phyloP scores from a whole-genome alignment of 805 yeast genomes.

The Priceomyces melissophilus region DNA sequence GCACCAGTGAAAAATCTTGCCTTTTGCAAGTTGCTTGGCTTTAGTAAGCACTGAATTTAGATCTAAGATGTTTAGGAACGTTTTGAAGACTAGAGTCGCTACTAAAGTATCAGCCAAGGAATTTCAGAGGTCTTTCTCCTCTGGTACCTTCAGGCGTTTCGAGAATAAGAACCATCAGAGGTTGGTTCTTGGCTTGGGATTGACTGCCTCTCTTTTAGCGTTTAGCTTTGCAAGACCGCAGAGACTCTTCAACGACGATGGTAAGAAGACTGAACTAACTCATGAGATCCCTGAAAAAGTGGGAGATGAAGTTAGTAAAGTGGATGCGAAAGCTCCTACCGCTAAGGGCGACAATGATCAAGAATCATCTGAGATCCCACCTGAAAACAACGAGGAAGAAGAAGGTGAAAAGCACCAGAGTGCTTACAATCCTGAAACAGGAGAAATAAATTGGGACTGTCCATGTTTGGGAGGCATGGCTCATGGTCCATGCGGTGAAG shows the following conservation, averaged over 20 bases:
- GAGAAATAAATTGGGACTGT: slow-evolving; percentile 99
- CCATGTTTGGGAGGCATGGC: slow-evolving; percentile 99
- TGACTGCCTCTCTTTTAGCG: background rate
- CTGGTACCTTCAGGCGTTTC: background rate
- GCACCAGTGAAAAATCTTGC: background rate
- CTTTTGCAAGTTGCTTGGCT: background rate
- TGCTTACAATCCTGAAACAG: slow-evolving; percentile 93
- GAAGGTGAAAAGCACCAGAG: slow-evolving; percentile 35
- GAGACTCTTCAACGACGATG: slow-evolving; percentile 6
- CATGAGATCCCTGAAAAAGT: too few species aligned
- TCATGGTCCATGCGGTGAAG: slow-evolving; percentile 89
- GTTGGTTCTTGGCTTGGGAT: slow-evolving; percentile 1
- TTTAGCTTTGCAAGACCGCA: background rate
- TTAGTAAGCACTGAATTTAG: background rate
- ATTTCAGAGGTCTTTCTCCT: background rate
- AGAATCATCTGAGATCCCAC: slow-evolving; percentile 7
- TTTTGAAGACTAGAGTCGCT: background rate
- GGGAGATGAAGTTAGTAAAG: slow-evolving; percentile 4
- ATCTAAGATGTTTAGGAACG: background rate
- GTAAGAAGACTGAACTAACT: slow-evolving; percentile 3
- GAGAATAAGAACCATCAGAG: background rate
- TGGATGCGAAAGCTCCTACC: slow-evolving; percentile 6
- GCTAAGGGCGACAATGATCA: slow-evolving; percentile 1
- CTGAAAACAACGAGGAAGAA: slow-evolving; percentile 6
- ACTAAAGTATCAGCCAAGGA: background rate